phyloP scores from a whole-genome alignment of 129 eudicot genomes.

The Helichrysum umbraculigerum region DNA sequence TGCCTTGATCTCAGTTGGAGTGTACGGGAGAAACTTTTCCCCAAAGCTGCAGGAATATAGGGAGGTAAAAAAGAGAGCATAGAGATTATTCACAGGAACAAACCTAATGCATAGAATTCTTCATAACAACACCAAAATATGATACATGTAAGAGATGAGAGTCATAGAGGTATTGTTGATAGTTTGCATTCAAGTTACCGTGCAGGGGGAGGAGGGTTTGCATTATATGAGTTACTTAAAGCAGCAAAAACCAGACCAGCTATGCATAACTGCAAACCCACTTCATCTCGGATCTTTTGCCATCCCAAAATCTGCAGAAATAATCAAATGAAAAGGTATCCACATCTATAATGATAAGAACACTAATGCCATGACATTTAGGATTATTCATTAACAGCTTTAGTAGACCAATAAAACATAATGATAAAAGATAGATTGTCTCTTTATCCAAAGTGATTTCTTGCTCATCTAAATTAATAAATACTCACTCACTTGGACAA shows the following conservation, averaged over 20 bases:
- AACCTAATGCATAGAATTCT: conserved; percentile 7
- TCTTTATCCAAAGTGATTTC: not conserved
- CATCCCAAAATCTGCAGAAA: conserved; percentile 63
- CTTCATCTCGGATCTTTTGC: conserved; percentile 47
- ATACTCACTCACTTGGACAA: not conserved
- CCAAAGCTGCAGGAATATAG: conserved; percentile 43
- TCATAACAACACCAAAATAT: not conserved
- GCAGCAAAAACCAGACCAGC: conserved; percentile 70
- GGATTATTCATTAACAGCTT: conserved; percentile 6
- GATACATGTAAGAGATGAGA: not conserved
- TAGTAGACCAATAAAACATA: conserved; percentile 15
- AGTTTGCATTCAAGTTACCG: conserved; percentile 46
- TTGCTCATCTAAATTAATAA: not conserved
- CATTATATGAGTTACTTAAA: conserved; percentile 65
- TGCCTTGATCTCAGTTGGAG: conserved; percentile 65
- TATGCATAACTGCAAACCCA: conserved; percentile 65
- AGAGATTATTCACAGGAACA: conserved; percentile 17
- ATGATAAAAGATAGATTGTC: not conserved
- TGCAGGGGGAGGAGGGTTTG: conserved; percentile 47
- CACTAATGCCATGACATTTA: not conserved
- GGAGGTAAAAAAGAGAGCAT: not conserved
- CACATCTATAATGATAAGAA: not conserved
- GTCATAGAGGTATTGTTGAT: not conserved
- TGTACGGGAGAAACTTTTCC: conserved; percentile 51
- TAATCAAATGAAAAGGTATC: conserved; percentile 1